Evolutionary conservation across 345 rosid species (phyloP), one percentile per base, ranked within the genome.

Genomic region (Ricinus communis): DNA sequence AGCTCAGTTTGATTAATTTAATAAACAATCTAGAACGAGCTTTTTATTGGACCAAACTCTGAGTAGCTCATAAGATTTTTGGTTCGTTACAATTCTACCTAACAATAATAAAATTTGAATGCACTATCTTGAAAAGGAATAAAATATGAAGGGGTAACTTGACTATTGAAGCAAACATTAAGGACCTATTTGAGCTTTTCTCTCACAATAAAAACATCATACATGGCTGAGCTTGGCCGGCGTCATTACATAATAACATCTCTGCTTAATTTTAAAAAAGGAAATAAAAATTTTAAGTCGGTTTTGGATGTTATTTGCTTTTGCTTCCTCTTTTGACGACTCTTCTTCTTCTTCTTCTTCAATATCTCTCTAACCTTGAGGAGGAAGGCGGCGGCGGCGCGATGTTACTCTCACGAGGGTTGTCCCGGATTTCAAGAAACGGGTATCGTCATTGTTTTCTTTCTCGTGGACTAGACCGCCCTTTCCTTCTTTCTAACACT

Each of bases 381-480:
- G 4, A 8, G 66, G n/a, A 41, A 11, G 7, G 53, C 19, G 12
- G 25, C 57, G 22, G 15, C 12, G 22, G 27, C 11, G 58, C 30
- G 49, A 66, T 66, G 70, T 7, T 14, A 12, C 36, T 66, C 21
- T 51, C 59, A 19, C 46, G 70, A 49, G 22, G 53, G 14, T 47
- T 30, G 2, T 60, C 64, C 15, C 53, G 43, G 36, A 33, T 66
- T 31, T 31, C 70, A n/a, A 66, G 60, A 66, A 66, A 5, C 30
- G 47, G 60, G 13, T n/a, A n/a, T n/a, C 21, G 59, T 3, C 31
- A 13, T 52, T 66, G 47, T 46, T 52, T 51, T 51, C 21, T 66
- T 13, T 66, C 70, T 49, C 70, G 36, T 16, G 31, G 46, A 66
- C 25, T 54, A 24, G n/a, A n/a, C n/a, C n/a, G 14, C 15, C 30